Conservation (phyloP, 805 yeast species). For the Saturnispora sekii region DNA sequence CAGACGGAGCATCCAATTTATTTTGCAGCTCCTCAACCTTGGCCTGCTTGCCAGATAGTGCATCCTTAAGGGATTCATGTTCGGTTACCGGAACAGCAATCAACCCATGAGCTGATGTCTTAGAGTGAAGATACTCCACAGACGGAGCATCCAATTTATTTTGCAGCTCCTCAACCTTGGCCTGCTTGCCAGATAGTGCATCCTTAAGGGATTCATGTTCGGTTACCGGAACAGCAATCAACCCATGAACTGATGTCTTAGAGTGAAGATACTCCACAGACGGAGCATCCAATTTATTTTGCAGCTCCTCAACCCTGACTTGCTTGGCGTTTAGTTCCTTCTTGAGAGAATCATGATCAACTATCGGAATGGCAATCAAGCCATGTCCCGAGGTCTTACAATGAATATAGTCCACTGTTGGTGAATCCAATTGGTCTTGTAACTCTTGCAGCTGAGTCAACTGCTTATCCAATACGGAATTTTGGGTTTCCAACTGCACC, state of each 20-base stretch:
- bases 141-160: not conserved
- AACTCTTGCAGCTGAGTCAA: not conserved
- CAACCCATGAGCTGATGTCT: not conserved
- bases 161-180: not conserved
- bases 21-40: not conserved
- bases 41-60: not conserved
- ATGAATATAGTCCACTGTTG: conserved; percentile 15
- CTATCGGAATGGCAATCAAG: conserved; percentile 11
- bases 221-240: conserved; percentile 12
- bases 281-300: conserved; percentile 6
- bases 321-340: no score
- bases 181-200: not conserved
- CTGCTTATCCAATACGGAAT: not conserved
- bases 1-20: conserved; percentile 12
- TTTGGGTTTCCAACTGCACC: not conserved
- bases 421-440: conserved; percentile 8
- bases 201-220: conserved; percentile 21
- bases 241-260: conserved; percentile 1
- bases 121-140: not conserved
- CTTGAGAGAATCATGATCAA: conserved; percentile 3
- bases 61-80: not conserved
- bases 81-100: not conserved
- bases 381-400: conserved; percentile 9
- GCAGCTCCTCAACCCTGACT: not conserved
- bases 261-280: conserved; percentile 9